phyloP scores from a whole-genome alignment of 2,329 filamentous ascomycete genomes.

The Teratosphaeria pseudoeucalypti region DNA sequence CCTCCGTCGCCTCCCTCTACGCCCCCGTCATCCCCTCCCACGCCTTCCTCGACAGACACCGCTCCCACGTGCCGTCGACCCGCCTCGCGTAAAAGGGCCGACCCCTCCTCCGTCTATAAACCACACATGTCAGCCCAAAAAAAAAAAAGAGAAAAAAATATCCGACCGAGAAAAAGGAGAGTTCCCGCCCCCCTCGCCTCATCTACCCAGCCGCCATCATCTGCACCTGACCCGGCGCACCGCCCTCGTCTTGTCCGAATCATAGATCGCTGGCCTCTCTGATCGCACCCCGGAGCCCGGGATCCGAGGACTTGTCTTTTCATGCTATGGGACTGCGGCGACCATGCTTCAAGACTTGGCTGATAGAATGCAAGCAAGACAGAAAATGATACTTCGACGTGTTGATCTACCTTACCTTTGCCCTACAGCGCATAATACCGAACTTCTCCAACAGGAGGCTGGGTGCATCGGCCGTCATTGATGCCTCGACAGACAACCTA shows the following conservation, averaged over 20 bases:
- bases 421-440: background rate
- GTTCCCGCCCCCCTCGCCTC: conserved; percentile 38
- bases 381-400: background rate
- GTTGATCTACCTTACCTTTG: background rate
- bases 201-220: conserved; percentile 40
- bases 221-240: conserved; percentile 38
- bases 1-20: conserved; percentile 35
- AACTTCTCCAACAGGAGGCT: background rate
- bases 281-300: conserved; percentile 35
- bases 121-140: too few species aligned
- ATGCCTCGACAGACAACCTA: background rate
- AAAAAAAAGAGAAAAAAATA: background rate
- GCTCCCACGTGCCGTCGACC: conserved; percentile 33
- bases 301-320: conserved; percentile 41
- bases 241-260: conserved; percentile 40
- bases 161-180: too few species aligned
- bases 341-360: too few species aligned
- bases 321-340: too few species aligned
- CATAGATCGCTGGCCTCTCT: conserved; percentile 33
- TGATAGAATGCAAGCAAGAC: background rate
- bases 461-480: background rate
- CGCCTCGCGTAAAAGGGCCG: conserved; percentile 35
- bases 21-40: conserved; percentile 39
- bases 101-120: conserved; percentile 38
- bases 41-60: conserved; percentile 38